Conservation (phyloP, 495 filamentous ascomycete genomes). For the Penicillium malachiteum region DNA sequence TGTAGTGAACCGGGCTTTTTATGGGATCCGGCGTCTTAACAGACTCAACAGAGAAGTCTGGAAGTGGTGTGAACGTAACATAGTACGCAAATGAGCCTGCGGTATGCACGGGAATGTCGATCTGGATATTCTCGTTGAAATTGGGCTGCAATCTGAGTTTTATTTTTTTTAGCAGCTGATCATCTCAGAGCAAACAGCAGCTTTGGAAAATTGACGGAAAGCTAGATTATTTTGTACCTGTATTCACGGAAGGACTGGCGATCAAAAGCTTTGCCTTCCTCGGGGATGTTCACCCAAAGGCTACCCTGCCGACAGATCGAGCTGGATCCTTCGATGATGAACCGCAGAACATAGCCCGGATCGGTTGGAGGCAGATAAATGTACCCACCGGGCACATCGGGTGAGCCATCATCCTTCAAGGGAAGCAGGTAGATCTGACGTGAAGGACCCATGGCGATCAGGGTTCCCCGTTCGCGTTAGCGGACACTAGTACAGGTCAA, state of each 20-base stretch:
- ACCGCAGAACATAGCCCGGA: conserved; percentile 75
- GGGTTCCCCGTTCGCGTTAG: neutral
- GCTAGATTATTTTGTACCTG: conserved; percentile 55
- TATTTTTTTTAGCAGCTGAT: conserved; percentile 21
- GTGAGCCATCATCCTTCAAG: conserved; percentile 87
- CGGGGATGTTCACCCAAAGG: conserved; percentile 93
- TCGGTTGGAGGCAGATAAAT: conserved; percentile 79
- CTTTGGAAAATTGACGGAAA: no score
- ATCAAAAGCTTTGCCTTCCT: conserved; percentile 67
- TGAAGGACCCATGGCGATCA: conserved; percentile 28
- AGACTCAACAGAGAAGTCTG: conserved; percentile 64
- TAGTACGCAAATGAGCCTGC: conserved; percentile 97
- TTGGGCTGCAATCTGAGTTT: conserved; percentile 72
- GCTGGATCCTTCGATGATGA: conserved; percentile 93
- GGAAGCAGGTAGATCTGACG: conserved; percentile 77
- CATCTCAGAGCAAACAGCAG: neutral
- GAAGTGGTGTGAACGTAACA: conserved; percentile 85
- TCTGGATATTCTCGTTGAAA: conserved; percentile 87
- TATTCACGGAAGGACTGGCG: conserved; percentile 78
- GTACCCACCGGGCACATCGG: conserved; percentile 84
- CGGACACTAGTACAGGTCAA: neutral
- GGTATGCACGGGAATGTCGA: conserved; percentile 77
- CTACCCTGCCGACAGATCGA: conserved; percentile 92
- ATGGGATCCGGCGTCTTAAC: conserved; percentile 54
- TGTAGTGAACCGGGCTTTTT: conserved; percentile 75